Evolutionary conservation across 257 asterid species (phyloP).

Genomic region (Solanum virginianum): DNA sequence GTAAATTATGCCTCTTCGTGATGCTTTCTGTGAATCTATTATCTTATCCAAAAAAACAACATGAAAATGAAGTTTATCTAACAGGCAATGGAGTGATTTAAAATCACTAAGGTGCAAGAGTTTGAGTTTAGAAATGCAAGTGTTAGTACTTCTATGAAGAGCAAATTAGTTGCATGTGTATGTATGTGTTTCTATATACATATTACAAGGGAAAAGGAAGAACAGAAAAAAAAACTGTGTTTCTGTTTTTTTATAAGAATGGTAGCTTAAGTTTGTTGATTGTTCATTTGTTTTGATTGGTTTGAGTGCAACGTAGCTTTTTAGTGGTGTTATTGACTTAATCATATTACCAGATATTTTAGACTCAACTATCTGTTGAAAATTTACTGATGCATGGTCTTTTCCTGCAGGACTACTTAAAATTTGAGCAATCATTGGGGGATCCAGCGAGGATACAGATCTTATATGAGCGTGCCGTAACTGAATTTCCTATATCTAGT

Average conservation of each 20-base stretch:
- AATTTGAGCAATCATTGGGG: constrained; percentile 83
- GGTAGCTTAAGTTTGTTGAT: background rate
- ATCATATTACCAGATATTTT: background rate
- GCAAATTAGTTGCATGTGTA: background rate
- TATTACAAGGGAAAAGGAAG: background rate
- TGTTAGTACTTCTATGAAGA: background rate
- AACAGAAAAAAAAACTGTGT: background rate
- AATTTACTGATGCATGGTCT: background rate
- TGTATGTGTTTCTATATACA: background rate
- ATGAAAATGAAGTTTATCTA: background rate
- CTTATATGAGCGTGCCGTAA: constrained; percentile 82
- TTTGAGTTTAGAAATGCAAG: background rate
- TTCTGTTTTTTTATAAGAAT: background rate
- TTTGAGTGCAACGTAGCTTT: background rate
- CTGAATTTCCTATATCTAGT: constrained; percentile 62
- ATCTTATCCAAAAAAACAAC: too few relatives aligned
- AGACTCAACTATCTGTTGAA: background rate
- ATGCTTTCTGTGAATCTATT: too few relatives aligned
- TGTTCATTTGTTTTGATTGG: background rate
- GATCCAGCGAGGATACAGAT: constrained; percentile 95
- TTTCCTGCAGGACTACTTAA: constrained; percentile 61
- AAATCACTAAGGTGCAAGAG: background rate
- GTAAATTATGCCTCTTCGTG: too few relatives aligned
- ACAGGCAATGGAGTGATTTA: background rate
- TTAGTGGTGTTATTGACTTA: background rate